A percentile compares a stretch with the other conserved stretches of the same genome.
Evolutionary conservation across 176 grass and related monocot species (phyloP).

Genomic region (Paspalum vaginatum): DNA sequence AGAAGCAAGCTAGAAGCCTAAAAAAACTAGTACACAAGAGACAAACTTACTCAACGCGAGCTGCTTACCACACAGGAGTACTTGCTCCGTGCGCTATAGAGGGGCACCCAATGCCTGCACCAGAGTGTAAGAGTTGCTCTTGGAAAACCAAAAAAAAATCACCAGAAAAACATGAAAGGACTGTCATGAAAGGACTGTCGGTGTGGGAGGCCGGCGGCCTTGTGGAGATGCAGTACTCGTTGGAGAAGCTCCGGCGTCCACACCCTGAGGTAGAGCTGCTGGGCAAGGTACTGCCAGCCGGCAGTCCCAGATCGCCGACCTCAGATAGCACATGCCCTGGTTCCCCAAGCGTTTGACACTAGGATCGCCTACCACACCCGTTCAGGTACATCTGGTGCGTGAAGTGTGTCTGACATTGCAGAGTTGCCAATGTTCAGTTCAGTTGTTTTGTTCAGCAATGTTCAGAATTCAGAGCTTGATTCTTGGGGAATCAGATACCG

Average conservation of each 20-base stretch:
- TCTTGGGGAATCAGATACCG: neutral
- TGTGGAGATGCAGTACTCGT: slow-evolving; percentile 76
- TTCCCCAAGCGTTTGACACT: slow-evolving; percentile 88
- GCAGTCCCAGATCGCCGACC: slow-evolving; percentile 67
- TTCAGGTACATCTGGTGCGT: slow-evolving; percentile 69
- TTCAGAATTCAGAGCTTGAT: neutral
- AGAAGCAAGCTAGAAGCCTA: too few species aligned
- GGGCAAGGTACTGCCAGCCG: slow-evolving; percentile 66
- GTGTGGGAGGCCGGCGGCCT: slow-evolving; percentile 54
- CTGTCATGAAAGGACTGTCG: too few species aligned
- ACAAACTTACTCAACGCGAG: too few species aligned
- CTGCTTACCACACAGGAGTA: too few species aligned
- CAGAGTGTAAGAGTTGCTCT: too few species aligned
- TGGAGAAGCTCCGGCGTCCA: slow-evolving; percentile 78
- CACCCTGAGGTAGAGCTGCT: slow-evolving; percentile 84
- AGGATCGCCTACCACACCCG: slow-evolving; percentile 83
- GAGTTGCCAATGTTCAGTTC: neutral
- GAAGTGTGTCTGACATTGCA: neutral
- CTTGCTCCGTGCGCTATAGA: too few species aligned
- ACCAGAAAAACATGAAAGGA: too few species aligned
- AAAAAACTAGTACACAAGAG: too few species aligned
- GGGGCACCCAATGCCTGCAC: too few species aligned
- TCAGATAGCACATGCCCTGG: slow-evolving; percentile 89
- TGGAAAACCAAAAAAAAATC: too few species aligned
- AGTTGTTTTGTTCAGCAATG: neutral